A percentile compares a stretch with the other conserved stretches of the same genome.
phyloP scores from a whole-genome alignment of 2,329 filamentous ascomycete species.

The Thielaviopsis cerberus region DNA sequence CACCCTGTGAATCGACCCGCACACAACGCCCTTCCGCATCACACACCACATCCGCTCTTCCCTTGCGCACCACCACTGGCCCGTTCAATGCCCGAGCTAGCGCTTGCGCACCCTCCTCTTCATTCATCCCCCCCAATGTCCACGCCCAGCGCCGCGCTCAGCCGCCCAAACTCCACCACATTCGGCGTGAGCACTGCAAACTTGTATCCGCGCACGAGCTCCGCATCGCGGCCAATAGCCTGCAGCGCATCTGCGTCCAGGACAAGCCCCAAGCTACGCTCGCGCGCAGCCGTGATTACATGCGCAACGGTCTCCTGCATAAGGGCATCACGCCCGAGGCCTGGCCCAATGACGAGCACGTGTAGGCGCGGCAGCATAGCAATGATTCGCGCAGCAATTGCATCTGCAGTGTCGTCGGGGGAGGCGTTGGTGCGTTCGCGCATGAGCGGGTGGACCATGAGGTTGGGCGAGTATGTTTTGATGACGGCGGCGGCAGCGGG shows the following conservation, averaged over 20 bases:
- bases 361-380: conserved; percentile 73
- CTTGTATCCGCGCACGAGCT: conserved; percentile 57
- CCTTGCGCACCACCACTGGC: conserved; percentile 85
- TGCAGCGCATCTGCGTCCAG: conserved; percentile 79
- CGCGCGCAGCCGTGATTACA: conserved; percentile 62
- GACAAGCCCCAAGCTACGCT: conserved; percentile 58
- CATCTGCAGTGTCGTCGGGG: conserved; percentile 27
- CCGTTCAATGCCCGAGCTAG: conserved; percentile 64
- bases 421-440: conserved; percentile 44
- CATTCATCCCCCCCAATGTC: conserved; percentile 27
- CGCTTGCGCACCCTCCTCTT: conserved; percentile 36
- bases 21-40: background rate
- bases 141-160: conserved; percentile 61
- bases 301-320: conserved; percentile 74
- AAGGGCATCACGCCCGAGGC: conserved; percentile 69
- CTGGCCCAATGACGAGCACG: conserved; percentile 81
- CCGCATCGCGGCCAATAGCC: conserved; percentile 54
- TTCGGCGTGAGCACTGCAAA: conserved; percentile 87
- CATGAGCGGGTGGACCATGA: conserved; percentile 97
- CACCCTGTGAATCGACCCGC: conserved; percentile 59
- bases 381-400: conserved; percentile 49
- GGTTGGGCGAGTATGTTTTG: conserved; percentile 91
- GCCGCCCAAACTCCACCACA: conserved; percentile 71
- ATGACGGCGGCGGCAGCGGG: conserved; percentile 72
- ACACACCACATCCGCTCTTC: conserved; percentile 53